These are phyloP conservation scores for Sporodiniella umbellata DNA, from an alignment of 371 early-diverging fungal genomes.

Conservation along the genomic window DNA sequence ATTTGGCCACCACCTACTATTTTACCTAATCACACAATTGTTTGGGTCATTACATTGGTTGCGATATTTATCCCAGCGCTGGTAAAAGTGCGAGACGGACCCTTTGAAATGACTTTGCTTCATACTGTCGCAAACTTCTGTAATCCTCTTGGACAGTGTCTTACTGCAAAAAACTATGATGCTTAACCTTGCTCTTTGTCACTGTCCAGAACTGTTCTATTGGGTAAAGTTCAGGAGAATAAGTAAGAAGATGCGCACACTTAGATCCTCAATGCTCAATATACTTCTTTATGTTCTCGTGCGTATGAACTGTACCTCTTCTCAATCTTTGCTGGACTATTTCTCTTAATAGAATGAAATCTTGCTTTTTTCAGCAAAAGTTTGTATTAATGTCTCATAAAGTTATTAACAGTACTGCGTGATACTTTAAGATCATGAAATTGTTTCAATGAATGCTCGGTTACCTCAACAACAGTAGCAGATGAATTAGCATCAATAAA, in stretches of 20 bases:
- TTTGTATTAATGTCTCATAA: too few species aligned
- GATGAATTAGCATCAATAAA: too few species aligned
- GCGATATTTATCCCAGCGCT: conserved; percentile 5
- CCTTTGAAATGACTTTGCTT: conserved; percentile 8
- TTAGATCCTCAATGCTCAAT: conserved; percentile 19
- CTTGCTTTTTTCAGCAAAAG: too few species aligned
- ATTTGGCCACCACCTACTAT: background rate
- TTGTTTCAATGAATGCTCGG: too few species aligned
- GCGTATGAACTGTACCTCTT: conserved; percentile 12
- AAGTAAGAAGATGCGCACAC: conserved; percentile 14
- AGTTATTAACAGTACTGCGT: too few species aligned
- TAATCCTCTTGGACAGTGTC: conserved; percentile 1
- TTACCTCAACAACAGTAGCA: too few species aligned
- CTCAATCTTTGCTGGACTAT: too few species aligned
- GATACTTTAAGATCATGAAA: too few species aligned
- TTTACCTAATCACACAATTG: background rate
- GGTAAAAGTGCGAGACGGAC: conserved; percentile 8
- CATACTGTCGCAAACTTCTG: conserved; percentile 7
- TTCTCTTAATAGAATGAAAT: too few species aligned
- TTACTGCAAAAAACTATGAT: conserved; percentile 16
- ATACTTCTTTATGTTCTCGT: conserved; percentile 17
- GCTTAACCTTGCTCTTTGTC: conserved; percentile 5
- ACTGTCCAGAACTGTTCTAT: conserved; percentile 11
- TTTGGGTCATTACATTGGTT: conserved; percentile 7
- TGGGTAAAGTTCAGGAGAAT: conserved; percentile 13